Conservation (phyloP, 2,329 filamentous ascomycete species). For the Verticillium zaregamsianum region DNA sequence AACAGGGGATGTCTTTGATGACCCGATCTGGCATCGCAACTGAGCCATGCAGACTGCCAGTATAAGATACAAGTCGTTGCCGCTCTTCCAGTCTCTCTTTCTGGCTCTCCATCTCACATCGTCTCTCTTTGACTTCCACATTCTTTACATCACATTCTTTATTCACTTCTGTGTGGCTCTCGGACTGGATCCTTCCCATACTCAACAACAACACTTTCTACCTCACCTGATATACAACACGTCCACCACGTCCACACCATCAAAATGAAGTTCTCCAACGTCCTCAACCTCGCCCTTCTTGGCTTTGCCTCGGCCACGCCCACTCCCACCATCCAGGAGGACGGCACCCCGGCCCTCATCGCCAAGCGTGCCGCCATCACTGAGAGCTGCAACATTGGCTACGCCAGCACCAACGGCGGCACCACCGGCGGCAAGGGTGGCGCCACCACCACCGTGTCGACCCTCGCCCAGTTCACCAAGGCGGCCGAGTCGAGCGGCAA, state of each 20-base stretch:
- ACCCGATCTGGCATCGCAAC: not conserved
- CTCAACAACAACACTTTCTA: not conserved
- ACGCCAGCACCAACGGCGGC: constrained; percentile 31
- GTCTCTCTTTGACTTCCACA: not conserved
- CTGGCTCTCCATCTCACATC: not conserved
- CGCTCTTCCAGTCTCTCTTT: not conserved
- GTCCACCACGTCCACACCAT: not conserved
- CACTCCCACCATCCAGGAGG: constrained; percentile 22
- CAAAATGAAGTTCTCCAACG: constrained; percentile 26
- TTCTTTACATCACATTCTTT: constrained; percentile 1
- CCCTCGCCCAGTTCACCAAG: constrained; percentile 40
- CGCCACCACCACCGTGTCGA: constrained; percentile 44
- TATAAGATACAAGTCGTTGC: not conserved
- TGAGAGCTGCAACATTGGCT: constrained; percentile 29
- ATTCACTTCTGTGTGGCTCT: not conserved
- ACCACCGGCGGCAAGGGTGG: constrained; percentile 48
- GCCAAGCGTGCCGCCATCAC: constrained; percentile 30
- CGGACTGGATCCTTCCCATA: not conserved
- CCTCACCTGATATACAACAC: not conserved
- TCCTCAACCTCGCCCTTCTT: constrained; percentile 21
- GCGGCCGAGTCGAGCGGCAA: constrained; percentile 40
- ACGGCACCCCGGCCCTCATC: constrained; percentile 19
- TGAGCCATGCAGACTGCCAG: not conserved
- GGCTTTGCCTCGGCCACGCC: constrained; percentile 24
- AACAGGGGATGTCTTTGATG: not conserved